A percentile compares a stretch with the other conserved stretches of the same genome.
phyloP scores from a whole-genome alignment of 257 asterid species.

The Plantago elongata region DNA sequence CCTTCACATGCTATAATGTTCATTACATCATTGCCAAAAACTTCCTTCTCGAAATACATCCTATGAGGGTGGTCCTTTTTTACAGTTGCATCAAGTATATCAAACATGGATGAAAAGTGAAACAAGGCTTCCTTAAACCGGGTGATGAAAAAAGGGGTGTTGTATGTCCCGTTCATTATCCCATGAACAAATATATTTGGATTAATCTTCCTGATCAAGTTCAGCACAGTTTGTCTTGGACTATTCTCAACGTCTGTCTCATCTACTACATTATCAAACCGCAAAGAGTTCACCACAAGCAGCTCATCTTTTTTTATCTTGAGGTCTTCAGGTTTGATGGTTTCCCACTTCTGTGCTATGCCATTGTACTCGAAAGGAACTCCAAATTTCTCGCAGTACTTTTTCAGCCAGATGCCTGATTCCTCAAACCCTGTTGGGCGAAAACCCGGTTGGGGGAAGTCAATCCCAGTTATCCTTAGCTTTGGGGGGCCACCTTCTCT shows the following conservation, averaged over 20 bases:
- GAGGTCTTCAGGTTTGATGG: constrained; percentile 29
- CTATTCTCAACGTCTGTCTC: constrained; percentile 30
- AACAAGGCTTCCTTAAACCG: constrained; percentile 34
- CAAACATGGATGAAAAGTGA: constrained; percentile 31
- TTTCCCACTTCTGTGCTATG: constrained; percentile 35
- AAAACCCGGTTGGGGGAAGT: constrained; percentile 33
- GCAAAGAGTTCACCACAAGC: constrained; percentile 27
- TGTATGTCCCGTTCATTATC: constrained; percentile 27
- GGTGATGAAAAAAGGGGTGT: constrained; percentile 29
- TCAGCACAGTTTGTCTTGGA: constrained; percentile 27
- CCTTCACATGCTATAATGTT: constrained; percentile 50
- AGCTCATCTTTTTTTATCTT: constrained; percentile 26
- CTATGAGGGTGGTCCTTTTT: constrained; percentile 29
- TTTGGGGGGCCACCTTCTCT: constrained; percentile 34
- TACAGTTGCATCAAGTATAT: constrained; percentile 27
- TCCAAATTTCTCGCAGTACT: constrained; percentile 24
- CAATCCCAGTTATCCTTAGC: constrained; percentile 30
- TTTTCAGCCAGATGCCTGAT: constrained; percentile 31
- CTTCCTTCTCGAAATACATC: constrained; percentile 23
- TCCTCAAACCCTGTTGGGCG: constrained; percentile 33
- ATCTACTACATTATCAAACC: constrained; percentile 28
- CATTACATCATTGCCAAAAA: constrained; percentile 34
- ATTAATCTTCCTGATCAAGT: constrained; percentile 27
- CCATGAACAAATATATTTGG: constrained; percentile 29
- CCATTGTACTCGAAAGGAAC: constrained; percentile 31